Evolutionary conservation across 768 basidiomycete genomes (phyloP), one percentile per base, ranked within the genome.

Genomic region (Tulasnella sp.): DNA sequence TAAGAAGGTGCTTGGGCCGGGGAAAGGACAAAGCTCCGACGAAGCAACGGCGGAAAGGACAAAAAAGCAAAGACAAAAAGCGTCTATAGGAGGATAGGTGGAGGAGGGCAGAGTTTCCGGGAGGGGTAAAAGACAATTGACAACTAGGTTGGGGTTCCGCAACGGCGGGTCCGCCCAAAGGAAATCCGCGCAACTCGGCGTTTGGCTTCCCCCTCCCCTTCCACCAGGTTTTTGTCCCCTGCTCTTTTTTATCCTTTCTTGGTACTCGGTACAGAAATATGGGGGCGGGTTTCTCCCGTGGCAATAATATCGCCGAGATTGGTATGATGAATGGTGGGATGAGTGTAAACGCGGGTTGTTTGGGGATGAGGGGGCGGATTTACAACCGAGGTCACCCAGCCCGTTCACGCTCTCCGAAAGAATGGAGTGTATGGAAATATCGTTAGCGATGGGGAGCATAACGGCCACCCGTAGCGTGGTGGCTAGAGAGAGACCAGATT

Each of bases 121-220:
- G 32, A 67, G 61, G 32, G 61, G 61, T 29, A 35, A 35, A 67
- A 16, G 61, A 67, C 61, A 32, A 35, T 15, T 35, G 26, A 67
- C 61, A 67, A 61, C 11, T 6, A 29, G 61, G 26, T 32, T 35
- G 61, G 32, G 61, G n/a, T 35, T 67, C 61, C 26, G 61, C 61
- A 16, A 67, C 61, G 61, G 61, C 61, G 61, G 61, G 61, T 67
- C 61, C 29, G 61, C 61, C 61, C 61, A 67, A 67, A 67, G 61
- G 61, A 67, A 35, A 67, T 67, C 61, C 61, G 61, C 61, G 29
- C 29, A 29, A 67, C 51, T 51, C 10, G 23, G 51, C 20, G 5
- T n/a, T 23, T 51, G 10, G n/a, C 32, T 26, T 5, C 32, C 26
- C 61, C 13, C 61, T 26, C 26, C 29, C 61, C 61, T 6, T 35